Evolutionary conservation across 257 asterid species (phyloP).

Genomic region (Thymus mandschuricus): DNA sequence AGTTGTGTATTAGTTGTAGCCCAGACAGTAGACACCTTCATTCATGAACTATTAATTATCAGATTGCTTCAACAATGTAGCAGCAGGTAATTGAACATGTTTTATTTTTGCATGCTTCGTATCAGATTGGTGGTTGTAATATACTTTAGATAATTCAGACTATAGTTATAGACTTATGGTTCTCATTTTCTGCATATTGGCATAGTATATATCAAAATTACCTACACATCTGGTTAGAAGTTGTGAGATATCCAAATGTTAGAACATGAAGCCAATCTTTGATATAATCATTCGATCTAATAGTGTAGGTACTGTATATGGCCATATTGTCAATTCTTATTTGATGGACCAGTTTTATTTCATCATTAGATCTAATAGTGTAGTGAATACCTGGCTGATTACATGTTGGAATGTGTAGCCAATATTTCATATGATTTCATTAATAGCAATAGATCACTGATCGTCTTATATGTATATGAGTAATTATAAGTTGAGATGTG

Average conservation of each 20-base stretch:
- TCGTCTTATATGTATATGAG: background rate
- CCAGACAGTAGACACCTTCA: conserved; percentile 8
- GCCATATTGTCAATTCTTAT: background rate
- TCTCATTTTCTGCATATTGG: conserved; percentile 21
- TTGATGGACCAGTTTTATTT: background rate
- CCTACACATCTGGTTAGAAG: background rate
- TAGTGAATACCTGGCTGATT: background rate
- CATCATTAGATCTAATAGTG: too few species aligned
- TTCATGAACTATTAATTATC: background rate
- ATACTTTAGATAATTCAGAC: background rate
- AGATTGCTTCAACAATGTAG: conserved; percentile 4
- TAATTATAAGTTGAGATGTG: conserved; percentile 11
- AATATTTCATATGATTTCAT: conserved; percentile 5
- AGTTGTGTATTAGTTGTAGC: conserved; percentile 19
- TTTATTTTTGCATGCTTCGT: background rate
- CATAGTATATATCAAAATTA: conserved; percentile 2
- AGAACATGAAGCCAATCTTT: too few species aligned
- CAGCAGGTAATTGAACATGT: conserved; percentile 3
- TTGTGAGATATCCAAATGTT: conserved; percentile 1
- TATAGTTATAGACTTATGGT: background rate
- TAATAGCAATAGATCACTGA: background rate
- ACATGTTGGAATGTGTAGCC: background rate
- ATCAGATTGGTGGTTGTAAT: conserved; percentile 15
- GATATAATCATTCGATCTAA: background rate
- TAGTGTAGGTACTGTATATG: background rate